These are phyloP conservation scores for Diphasiastrum complanatum DNA, from an alignment of 83 land plant genomes.

Conservation along the genomic window DNA sequence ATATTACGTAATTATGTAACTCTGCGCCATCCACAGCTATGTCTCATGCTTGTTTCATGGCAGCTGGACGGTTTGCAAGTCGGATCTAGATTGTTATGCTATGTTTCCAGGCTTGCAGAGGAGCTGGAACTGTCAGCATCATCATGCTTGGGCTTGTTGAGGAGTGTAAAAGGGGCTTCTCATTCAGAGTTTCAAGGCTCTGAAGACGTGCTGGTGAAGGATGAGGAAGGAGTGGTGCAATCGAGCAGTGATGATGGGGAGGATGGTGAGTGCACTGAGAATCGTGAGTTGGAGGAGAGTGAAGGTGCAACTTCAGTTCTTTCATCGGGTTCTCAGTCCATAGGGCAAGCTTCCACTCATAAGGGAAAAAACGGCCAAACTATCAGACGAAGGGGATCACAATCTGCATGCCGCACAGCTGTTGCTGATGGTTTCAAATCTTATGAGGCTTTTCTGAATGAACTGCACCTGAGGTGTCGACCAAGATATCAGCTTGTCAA, in stretches of 20 bases:
- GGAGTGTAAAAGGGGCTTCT: background rate
- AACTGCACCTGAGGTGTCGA: background rate
- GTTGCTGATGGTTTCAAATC: conserved; percentile 29
- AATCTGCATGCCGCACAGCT: conserved; percentile 7
- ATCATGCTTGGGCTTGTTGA: background rate
- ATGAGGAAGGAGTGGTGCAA: background rate
- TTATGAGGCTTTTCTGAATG: conserved; percentile 31
- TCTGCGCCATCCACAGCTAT: conserved; percentile 30
- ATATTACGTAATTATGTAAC: conserved; percentile 34
- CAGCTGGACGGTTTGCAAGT: conserved; percentile 39
- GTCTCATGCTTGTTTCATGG: conserved; percentile 49
- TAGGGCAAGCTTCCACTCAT: background rate
- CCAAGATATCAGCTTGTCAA: background rate
- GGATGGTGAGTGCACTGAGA: background rate
- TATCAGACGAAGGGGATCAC: background rate
- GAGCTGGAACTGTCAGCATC: conserved; percentile 19
- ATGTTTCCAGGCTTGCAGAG: conserved; percentile 50
- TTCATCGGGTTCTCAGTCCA: background rate
- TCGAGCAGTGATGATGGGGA: background rate
- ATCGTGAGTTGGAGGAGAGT: too few species aligned
- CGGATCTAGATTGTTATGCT: conserved; percentile 44
- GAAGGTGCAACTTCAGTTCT: too few species aligned
- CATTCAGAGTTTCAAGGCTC: background rate
- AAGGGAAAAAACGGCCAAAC: background rate
- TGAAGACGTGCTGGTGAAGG: background rate